These are phyloP conservation scores for Syncephalastrum contaminatum DNA, from an alignment of 371 early-diverging fungal genomes.

Conservation along the genomic window DNA sequence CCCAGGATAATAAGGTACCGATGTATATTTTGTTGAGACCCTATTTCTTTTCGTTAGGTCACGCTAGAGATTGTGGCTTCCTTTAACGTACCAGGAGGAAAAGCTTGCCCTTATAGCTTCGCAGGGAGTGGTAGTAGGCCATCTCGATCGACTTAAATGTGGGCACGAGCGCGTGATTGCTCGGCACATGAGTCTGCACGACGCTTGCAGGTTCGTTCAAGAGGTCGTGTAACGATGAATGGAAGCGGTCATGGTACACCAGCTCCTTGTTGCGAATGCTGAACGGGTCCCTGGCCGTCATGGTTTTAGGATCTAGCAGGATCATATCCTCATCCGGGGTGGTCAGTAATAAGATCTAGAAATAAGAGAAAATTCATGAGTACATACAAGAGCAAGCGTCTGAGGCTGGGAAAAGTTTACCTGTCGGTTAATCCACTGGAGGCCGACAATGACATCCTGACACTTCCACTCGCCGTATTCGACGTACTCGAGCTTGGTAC, in stretches of 20 bases:
- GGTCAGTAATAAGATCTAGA: slow-evolving; percentile 60
- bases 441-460: slow-evolving; percentile 65
- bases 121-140: slow-evolving; percentile 71
- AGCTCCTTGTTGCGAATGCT: slow-evolving; percentile 57
- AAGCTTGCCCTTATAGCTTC: slow-evolving; percentile 57
- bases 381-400: neutral
- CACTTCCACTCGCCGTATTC: slow-evolving; percentile 63
- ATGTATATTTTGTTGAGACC: slow-evolving; percentile 64
- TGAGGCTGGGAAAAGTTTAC: slow-evolving; percentile 28
- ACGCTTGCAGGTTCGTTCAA: slow-evolving; percentile 12
- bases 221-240: slow-evolving; percentile 32
- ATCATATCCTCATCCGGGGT: slow-evolving; percentile 71
- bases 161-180: slow-evolving; percentile 1
- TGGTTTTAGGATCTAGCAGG: slow-evolving; percentile 63
- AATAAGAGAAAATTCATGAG: neutral
- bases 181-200: slow-evolving; percentile 7
- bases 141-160: slow-evolving; percentile 53
- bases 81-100: slow-evolving; percentile 21
- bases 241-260: slow-evolving; percentile 70
- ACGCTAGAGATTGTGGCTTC: neutral
- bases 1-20: slow-evolving; percentile 75
- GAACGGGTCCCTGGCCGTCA: slow-evolving; percentile 63
- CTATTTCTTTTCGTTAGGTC: slow-evolving; percentile 25
- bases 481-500: slow-evolving; percentile 47
- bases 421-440: slow-evolving; percentile 77